phyloP scores from a whole-genome alignment of 1,139 yeast species.

The Scheffersomyces insectosa region DNA sequence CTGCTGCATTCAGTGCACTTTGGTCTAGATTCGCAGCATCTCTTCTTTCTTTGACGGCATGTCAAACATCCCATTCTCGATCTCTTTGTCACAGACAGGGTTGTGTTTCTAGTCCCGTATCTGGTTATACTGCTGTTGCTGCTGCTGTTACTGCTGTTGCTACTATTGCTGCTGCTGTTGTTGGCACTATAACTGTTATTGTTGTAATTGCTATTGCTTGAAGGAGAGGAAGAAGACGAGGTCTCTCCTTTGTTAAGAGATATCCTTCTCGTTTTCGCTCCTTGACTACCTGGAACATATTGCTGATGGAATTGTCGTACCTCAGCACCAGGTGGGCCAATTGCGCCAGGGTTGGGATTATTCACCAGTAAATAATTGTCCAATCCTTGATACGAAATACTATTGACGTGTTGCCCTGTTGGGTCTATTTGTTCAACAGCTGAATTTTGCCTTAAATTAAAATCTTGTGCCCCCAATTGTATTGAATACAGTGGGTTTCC shows the following conservation, averaged over 20 bases:
- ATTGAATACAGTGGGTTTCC: too few species aligned
- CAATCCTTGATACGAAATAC: too few species aligned
- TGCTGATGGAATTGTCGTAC: too few species aligned
- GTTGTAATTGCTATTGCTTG: constrained; percentile 4
- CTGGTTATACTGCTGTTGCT: constrained; percentile 4
- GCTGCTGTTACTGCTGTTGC: not conserved
- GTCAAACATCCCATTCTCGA: constrained; percentile 50
- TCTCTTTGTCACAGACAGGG: constrained; percentile 28
- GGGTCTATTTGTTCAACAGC: too few species aligned
- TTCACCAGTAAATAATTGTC: too few species aligned
- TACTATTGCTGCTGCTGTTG: not conserved
- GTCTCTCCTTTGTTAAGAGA: not conserved
- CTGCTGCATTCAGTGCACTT: constrained; percentile 44
- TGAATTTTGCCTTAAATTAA: too few species aligned
- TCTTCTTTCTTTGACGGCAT: constrained; percentile 46
- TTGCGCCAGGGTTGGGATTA: too few species aligned
- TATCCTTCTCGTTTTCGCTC: too few species aligned
- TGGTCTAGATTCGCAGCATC: constrained; percentile 47
- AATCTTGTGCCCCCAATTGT: too few species aligned
- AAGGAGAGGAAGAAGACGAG: constrained; percentile 3
- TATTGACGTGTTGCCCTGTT: too few species aligned
- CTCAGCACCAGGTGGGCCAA: too few species aligned
- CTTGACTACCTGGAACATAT: too few species aligned
- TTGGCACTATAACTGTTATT: not conserved
- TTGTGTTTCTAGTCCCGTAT: not conserved